Evolutionary conservation across 768 basidiomycete species (phyloP).

Genomic region (Dacryopinax spathularia): DNA sequence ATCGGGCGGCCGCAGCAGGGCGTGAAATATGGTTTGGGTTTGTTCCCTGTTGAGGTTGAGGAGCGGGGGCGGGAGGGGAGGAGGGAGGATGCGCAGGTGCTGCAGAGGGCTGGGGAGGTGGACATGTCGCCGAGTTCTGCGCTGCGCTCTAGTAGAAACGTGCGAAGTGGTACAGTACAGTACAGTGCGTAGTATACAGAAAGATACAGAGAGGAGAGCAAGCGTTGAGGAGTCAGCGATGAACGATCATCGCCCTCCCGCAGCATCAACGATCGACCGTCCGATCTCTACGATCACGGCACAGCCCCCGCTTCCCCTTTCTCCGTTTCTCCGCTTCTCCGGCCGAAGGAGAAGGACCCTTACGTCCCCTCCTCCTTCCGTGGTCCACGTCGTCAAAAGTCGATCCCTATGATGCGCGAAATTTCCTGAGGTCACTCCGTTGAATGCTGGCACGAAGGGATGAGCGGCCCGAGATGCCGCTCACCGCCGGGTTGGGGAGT

Average conservation of each 20-base stretch:
- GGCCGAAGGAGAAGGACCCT: too few species aligned
- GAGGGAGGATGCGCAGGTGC: conserved; percentile 3
- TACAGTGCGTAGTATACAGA: background rate
- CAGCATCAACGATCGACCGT: too few species aligned
- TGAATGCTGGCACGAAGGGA: too few species aligned
- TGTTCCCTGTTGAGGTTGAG: background rate
- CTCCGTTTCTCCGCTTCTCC: too few species aligned
- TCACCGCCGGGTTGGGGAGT: too few species aligned
- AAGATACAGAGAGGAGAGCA: background rate
- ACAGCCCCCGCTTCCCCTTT: background rate
- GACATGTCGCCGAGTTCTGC: background rate
- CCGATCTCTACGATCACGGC: background rate
- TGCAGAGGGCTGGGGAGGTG: background rate
- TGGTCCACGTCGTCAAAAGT: too few species aligned
- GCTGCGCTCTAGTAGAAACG: background rate
- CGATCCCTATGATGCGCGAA: too few species aligned
- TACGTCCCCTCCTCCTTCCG: too few species aligned
- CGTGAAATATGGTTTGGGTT: background rate
- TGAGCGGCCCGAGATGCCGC: too few species aligned
- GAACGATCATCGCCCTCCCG: too few species aligned
- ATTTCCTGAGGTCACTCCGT: too few species aligned
- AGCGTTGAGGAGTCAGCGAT: background rate
- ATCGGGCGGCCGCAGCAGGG: background rate
- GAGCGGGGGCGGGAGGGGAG: background rate
- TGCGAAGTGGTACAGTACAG: background rate